Base-by-base conservation (phyloP, 1,284 basidiomycete species). In the Chiua sp. region DNA sequence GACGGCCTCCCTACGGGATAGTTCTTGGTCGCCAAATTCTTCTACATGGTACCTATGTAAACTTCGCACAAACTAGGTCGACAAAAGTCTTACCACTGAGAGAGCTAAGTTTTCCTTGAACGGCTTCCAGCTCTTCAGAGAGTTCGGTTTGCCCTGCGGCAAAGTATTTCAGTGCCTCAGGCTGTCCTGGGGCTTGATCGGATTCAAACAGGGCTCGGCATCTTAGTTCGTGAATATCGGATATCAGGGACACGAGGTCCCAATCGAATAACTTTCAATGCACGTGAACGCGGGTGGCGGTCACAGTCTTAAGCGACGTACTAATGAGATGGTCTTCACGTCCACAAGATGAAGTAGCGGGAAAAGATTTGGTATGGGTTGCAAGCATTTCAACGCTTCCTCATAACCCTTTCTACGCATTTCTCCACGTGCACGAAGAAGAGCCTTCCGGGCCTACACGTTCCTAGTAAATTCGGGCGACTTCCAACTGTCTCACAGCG, bases 21-120 rank as follows among this genome's bases (percentile, higher is more conserved):
- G 50, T n/a, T 61, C 57, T 22, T 62, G 55, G 37, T 65, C 57
- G 10, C 44, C 64, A 23, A 63, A 55, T 15, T 8, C 33, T 32
- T 53, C 63, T 57, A 30, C 48, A 46, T 28, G 30, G n/a, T 10
- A 39, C 42, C 6, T 22, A 44, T 3, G 35, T 20, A 13, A 42
- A 35, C 11, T 26, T 37, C 2, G 12, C 22, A 18, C 12, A 4
- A 13, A 4, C 22, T 26, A 23, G 18, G 18, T 23, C 10, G 13
- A 11, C 20, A 22, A 23, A 22, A 18, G 18, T 16, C 62, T 48
- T 22, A 63, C 62, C 62, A 42, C 61, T 59, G 18, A 63, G 39
- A 32, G 30, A 57, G 37, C 56, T 37, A 26, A 63, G 47, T 8
- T 57, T 20, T 22, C 35, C 47, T 7, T 28, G 35, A 3, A 57